Conservation (phyloP, 2,329 filamentous ascomycete genomes). For the Arthrobotrys sphaeroides region DNA sequence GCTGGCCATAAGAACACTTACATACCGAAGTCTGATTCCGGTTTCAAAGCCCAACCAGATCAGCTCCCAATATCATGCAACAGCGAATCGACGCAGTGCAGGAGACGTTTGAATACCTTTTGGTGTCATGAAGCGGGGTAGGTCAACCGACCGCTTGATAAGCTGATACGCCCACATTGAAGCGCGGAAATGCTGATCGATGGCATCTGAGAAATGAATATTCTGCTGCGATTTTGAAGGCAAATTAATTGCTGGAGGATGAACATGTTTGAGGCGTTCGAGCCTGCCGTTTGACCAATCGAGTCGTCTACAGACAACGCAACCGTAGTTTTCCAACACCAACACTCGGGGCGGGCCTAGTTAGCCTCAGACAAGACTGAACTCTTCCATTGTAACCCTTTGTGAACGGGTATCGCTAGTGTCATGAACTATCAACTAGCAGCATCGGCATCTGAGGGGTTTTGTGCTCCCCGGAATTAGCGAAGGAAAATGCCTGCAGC, state of each 20-base stretch:
- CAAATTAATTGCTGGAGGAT: conserved; percentile 30
- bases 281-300: conserved; percentile 3
- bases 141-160: conserved; percentile 19
- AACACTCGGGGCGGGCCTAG: conserved; percentile 5
- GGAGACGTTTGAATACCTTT: too few relatives aligned
- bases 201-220: not conserved
- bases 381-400: not conserved
- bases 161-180: conserved; percentile 19
- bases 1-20: too few relatives aligned
- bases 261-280: conserved; percentile 16
- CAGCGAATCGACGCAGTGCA: conserved; percentile 21
- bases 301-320: conserved; percentile 7
- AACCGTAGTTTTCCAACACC: conserved; percentile 9
- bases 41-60: conserved; percentile 40
- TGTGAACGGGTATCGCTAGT: not conserved
- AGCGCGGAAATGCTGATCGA: conserved; percentile 21
- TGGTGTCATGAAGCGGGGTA: conserved; percentile 40
- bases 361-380: not conserved
- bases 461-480: not conserved
- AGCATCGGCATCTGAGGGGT: not conserved
- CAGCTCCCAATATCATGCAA: conserved; percentile 41
- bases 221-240: not conserved
- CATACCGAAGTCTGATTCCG: conserved; percentile 15
- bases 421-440: not conserved
- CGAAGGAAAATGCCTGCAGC: not conserved